A percentile compares a stretch with the other conserved stretches of the same genome.
These are phyloP conservation scores for Penicillium chermesinum DNA, from an alignment of 495 filamentous ascomycete species.

Conservation along the genomic window DNA sequence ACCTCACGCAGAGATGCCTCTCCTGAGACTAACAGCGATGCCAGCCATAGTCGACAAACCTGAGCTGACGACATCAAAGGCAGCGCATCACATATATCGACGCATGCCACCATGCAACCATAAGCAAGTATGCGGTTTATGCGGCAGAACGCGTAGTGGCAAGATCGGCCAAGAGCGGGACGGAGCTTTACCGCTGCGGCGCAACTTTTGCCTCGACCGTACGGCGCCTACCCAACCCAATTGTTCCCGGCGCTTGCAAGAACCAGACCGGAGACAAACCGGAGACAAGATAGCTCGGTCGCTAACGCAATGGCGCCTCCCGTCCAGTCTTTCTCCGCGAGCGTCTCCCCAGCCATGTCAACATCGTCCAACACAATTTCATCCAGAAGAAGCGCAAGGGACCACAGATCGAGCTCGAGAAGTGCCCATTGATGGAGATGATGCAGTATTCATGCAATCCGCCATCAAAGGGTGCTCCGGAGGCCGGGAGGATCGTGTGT, in stretches of 20 bases:
- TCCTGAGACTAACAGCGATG: conserved; percentile 49
- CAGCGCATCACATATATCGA: background rate
- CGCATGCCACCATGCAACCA: background rate
- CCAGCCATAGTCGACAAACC: background rate
- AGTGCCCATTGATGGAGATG: conserved; percentile 71
- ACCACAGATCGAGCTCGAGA: conserved; percentile 49
- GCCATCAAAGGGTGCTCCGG: conserved; percentile 48
- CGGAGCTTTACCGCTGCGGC: conserved; percentile 6
- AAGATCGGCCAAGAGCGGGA: background rate
- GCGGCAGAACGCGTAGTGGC: background rate
- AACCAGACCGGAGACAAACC: background rate
- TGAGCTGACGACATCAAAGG: background rate
- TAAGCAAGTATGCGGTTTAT: background rate
- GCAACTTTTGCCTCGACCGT: background rate
- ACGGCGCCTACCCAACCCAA: background rate
- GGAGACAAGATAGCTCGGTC: background rate
- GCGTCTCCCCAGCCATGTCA: conserved; percentile 38
- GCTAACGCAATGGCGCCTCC: conserved; percentile 42
- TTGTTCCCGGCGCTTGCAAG: background rate
- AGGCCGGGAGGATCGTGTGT: conserved; percentile 59
- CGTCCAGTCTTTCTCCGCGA: conserved; percentile 37
- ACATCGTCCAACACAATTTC: conserved; percentile 38
- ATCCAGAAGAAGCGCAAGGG: conserved; percentile 42
- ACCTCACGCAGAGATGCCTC: conserved; percentile 60
- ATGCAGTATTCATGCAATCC: conserved; percentile 75